These are phyloP conservation scores for Dactylellina leptospora DNA, from an alignment of 2,329 filamentous ascomycete species.

Conservation along the genomic window DNA sequence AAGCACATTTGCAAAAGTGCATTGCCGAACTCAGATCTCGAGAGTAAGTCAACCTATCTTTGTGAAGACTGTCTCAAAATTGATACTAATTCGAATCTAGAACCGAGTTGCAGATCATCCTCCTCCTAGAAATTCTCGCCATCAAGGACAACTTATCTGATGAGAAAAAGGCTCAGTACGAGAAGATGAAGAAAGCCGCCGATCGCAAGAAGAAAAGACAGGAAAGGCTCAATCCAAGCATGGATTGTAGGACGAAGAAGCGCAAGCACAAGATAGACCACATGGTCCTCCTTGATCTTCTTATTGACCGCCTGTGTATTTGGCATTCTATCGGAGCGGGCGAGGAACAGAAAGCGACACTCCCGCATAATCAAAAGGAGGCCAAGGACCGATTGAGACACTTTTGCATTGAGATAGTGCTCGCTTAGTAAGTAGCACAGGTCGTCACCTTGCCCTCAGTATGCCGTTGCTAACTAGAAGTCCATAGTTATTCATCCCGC, in stretches of 20 bases:
- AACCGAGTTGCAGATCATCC: slow-evolving; percentile 80
- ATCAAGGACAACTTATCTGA: slow-evolving; percentile 67
- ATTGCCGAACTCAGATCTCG: slow-evolving; percentile 38
- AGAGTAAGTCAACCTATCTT: slow-evolving; percentile 21
- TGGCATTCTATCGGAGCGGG: slow-evolving; percentile 74
- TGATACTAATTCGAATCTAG: slow-evolving; percentile 1
- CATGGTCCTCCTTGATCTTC: slow-evolving; percentile 76
- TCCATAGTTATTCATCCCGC: slow-evolving; percentile 73
- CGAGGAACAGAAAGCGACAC: slow-evolving; percentile 54
- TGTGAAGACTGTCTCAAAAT: not conserved
- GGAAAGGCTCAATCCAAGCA: slow-evolving; percentile 59
- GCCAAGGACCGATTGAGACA: slow-evolving; percentile 72
- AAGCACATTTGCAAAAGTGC: slow-evolving; percentile 27
- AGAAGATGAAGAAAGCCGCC: slow-evolving; percentile 56
- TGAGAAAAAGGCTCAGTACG: slow-evolving; percentile 60
- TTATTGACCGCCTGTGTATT: slow-evolving; percentile 81
- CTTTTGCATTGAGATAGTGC: slow-evolving; percentile 81
- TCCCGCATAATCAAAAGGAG: slow-evolving; percentile 54
- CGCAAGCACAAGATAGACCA: slow-evolving; percentile 59
- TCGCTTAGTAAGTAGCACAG: slow-evolving; percentile 77
- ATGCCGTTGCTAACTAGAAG: slow-evolving; percentile 57
- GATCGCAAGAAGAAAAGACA: slow-evolving; percentile 61
- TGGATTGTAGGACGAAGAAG: slow-evolving; percentile 57
- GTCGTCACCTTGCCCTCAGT: no score
- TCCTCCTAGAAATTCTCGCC: slow-evolving; percentile 79